Evolutionary conservation across 192 early-diverging fungal species (phyloP), one percentile per base, ranked within the genome.

Genomic region (Dimargaris cristalligena): DNA sequence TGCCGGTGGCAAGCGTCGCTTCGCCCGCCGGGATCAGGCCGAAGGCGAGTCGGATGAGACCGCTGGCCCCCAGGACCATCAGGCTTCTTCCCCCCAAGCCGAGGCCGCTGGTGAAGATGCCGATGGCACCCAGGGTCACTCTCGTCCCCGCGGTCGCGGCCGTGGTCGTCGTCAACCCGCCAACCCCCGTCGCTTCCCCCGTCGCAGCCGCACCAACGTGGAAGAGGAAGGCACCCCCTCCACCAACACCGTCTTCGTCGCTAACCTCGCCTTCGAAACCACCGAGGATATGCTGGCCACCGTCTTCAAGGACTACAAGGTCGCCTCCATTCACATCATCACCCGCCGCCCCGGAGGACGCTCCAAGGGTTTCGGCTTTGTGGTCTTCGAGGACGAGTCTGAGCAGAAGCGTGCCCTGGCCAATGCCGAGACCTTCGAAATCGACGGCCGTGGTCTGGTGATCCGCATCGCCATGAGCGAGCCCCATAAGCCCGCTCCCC

Each of bases 331-430:
- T 9, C 83, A 83, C 64, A 78, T 98, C 50, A 89, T 94, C 35
- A 73, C 66, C 44, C 74, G 60, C 63, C 65, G 71, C 62, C 74
- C 65, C 64, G 76, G 69, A 58, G 86, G 84, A 29, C 80, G 86
- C 50, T 80, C 81, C 70, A 92, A 92, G 77, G 93, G 93, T 57
- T 99, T 87, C 72, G 95, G 92, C 23, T 99, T 99, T 71, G 87
- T 94, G 26, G 89, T 90, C 63, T 76, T 91, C 54, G 76, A 70
- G 25, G 71, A 74, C 64, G 78, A 88, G 58, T 83, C 65, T 14
- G 89, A 92, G 62, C 92, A 94, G 73, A 63, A 72, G 60, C 84
- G 77, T 57, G 84, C 81, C 6, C 60, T 92, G 58, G 74, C 79
- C 28, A 76, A 80, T 50, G 65, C 85, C 46, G 77, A 73, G 60